These are phyloP conservation scores for Phytophthora ohioensis DNA, from an alignment of 352 stramenopile genomes.

Conservation along the genomic window DNA sequence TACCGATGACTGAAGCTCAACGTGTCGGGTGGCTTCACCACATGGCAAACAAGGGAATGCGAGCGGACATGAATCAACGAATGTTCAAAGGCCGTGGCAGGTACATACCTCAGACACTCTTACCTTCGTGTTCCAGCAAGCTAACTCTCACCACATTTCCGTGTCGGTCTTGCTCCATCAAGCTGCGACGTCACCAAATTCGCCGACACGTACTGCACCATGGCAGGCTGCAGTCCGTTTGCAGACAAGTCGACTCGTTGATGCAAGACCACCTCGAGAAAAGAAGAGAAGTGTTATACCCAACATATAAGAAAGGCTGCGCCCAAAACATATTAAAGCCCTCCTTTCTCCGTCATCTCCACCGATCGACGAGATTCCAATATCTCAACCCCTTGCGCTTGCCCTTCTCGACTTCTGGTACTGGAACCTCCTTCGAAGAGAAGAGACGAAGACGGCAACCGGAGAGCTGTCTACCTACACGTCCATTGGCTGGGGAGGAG, in stretches of 20 bases:
- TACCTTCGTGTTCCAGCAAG: slow-evolving; percentile 11
- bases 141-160: slow-evolving; percentile 16
- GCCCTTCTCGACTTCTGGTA: slow-evolving; percentile 22
- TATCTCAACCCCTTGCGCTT: slow-evolving; percentile 24
- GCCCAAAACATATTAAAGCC: slow-evolving; percentile 47
- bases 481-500: slow-evolving; percentile 30
- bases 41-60: slow-evolving; percentile 70
- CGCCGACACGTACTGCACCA: slow-evolving; percentile 86
- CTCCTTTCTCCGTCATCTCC: slow-evolving; percentile 39
- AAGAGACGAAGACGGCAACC: slow-evolving; percentile 22
- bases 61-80: slow-evolving; percentile 77
- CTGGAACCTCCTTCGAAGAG: slow-evolving; percentile 23
- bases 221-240: slow-evolving; percentile 87
- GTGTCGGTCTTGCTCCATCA: slow-evolving; percentile 9
- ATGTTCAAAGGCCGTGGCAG: slow-evolving; percentile 87
- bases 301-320: slow-evolving; percentile 35
- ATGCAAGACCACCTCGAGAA: slow-evolving; percentile 16
- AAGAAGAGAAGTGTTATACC: slow-evolving; percentile 19
- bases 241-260: slow-evolving; percentile 86
- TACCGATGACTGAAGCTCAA: slow-evolving; percentile 81
- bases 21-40: slow-evolving; percentile 85
- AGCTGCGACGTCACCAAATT: slow-evolving; percentile 89
- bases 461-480: slow-evolving; percentile 44
- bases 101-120: slow-evolving; percentile 30
- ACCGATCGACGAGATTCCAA: slow-evolving; percentile 25